phyloP scores from a whole-genome alignment of 176 grass and related monocot species.

The maize (Zea mays) region Zm-B73-REFERENCE-NAM-5.0 NC_050098.1:137810001-137810500 shows the following conservation, averaged over 20 bases:
- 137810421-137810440: too few relatives aligned
- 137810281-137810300: slow-evolving; percentile 63
- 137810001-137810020: slow-evolving; percentile 97
- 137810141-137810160: too few relatives aligned
- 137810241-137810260: slow-evolving; percentile 86
- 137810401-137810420: too few relatives aligned
- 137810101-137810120: too few relatives aligned
- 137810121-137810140: too few relatives aligned
- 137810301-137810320: slow-evolving; percentile 86
- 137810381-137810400: neutral
- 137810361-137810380: neutral
- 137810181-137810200: neutral
- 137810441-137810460: too few relatives aligned
- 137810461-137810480: slow-evolving; percentile 95
- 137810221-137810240: slow-evolving; percentile 66
- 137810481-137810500: slow-evolving; percentile 85
- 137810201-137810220: neutral
- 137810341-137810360: slow-evolving; percentile 82
- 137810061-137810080: slow-evolving; percentile 69
- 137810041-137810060: slow-evolving; percentile 79
- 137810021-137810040: slow-evolving; percentile 83
- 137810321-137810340: slow-evolving; percentile 95
- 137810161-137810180: too few relatives aligned
- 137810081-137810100: too few relatives aligned
- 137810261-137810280: slow-evolving; percentile 86